A percentile compares a stretch with the other conserved stretches of the same genome.
These are phyloP conservation scores for Ustilago hordei DNA, from an alignment of 1,284 basidiomycete species.

Conservation along the genomic window DNA sequence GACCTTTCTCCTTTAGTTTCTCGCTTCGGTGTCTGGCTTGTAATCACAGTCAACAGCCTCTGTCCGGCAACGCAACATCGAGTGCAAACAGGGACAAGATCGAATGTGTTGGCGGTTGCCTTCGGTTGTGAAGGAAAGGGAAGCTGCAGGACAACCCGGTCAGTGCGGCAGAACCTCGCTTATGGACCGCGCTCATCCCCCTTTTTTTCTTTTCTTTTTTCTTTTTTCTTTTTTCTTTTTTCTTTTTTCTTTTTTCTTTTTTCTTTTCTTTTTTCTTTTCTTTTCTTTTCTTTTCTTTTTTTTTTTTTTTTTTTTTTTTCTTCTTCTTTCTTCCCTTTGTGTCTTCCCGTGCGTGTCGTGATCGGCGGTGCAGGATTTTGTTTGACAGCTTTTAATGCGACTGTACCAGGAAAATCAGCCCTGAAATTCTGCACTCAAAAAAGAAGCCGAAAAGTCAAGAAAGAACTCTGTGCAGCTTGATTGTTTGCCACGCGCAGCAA, in stretches of 20 bases:
- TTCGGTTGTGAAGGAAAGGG: background rate
- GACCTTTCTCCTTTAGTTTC: background rate
- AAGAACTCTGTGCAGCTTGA: constrained; percentile 3
- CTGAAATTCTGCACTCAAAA: constrained; percentile 4
- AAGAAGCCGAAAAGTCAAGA: background rate
- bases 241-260: too few species aligned
- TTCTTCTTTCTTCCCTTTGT: too few species aligned
- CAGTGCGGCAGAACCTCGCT: constrained; percentile 8
- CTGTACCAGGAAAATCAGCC: constrained; percentile 1
- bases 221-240: too few species aligned
- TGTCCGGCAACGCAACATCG: background rate
- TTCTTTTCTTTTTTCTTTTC: too few species aligned
- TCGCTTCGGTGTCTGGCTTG: background rate
- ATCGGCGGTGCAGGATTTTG: constrained; percentile 10
- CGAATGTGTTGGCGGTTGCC: background rate
- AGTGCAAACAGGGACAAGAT: background rate
- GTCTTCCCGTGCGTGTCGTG: constrained; percentile 10
- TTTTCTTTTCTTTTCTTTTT: background rate
- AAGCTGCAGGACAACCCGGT: constrained; percentile 5
- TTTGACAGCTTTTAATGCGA: constrained; percentile 4
- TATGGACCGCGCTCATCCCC: background rate
- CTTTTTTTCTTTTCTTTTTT: background rate
- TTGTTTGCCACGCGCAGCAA: background rate
- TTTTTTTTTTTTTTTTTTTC: too few species aligned
- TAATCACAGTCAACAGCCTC: background rate